Evolutionary conservation across 805 yeast species (phyloP).

Genomic region (Brettanomyces nanus): DNA sequence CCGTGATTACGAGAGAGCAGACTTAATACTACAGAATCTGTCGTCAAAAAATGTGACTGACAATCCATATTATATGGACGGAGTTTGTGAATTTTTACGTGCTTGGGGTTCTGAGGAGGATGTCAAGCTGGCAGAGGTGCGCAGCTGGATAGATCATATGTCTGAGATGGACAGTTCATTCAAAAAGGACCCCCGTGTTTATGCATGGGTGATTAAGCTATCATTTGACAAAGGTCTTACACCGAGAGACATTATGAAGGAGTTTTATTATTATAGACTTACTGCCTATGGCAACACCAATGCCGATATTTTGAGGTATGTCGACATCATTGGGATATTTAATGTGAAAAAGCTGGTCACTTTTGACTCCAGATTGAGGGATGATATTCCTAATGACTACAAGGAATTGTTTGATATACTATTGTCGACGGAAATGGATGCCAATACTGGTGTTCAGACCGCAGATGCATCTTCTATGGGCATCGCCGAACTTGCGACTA

Average conservation of each 20-base stretch:
- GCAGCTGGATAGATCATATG: constrained; percentile 20
- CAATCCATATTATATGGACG: constrained; percentile 45
- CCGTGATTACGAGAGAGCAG: constrained; percentile 61
- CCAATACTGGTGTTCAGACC: too few relatives aligned
- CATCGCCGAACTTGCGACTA: not conserved
- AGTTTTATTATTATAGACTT: constrained; percentile 13
- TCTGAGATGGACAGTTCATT: constrained; percentile 11
- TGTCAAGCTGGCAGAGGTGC: constrained; percentile 15
- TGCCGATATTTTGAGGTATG: constrained; percentile 31
- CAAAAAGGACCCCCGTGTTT: constrained; percentile 19
- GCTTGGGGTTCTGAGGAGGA: constrained; percentile 25
- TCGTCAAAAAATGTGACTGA: constrained; percentile 21
- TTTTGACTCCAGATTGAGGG: constrained; percentile 15
- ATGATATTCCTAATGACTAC: constrained; percentile 20
- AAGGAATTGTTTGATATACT: constrained; percentile 16
- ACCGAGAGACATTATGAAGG: constrained; percentile 9
- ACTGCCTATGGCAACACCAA: constrained; percentile 17
- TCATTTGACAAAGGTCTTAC: constrained; percentile 17
- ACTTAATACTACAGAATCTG: constrained; percentile 54
- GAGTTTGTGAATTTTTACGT: constrained; percentile 56
- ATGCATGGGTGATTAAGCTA: constrained; percentile 23
- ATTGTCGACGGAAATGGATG: constrained; percentile 1
- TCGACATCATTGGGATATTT: constrained; percentile 39
- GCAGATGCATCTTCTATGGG: not conserved
- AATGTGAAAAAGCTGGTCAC: constrained; percentile 31